Evolutionary conservation across 768 basidiomycete species (phyloP).

Genomic region (Tricholoma sp.): DNA sequence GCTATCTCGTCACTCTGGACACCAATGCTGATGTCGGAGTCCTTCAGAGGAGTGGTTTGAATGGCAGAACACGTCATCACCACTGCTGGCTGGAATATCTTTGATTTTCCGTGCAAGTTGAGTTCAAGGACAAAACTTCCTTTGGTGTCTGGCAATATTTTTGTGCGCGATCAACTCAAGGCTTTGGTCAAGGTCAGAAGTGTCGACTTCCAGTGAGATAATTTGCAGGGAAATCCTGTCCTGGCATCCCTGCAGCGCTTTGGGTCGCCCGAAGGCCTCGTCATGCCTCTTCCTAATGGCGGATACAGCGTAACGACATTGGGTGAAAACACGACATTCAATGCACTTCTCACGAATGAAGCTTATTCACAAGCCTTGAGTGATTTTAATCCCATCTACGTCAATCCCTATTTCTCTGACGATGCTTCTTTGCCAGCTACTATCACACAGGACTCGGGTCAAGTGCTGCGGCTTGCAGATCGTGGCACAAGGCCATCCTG

Average conservation of each 20-base stretch:
- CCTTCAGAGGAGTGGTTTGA: conserved; percentile 94
- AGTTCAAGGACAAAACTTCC: conserved; percentile 87
- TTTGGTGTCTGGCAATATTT: conserved; percentile 84
- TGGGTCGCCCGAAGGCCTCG: conserved; percentile 72
- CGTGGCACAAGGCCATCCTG: conserved; percentile 88
- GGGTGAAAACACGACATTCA: conserved; percentile 62
- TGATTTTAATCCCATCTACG: conserved; percentile 98
- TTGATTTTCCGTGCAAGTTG: conserved; percentile 88
- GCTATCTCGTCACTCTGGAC: conserved; percentile 73
- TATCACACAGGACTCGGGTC: conserved; percentile 99
- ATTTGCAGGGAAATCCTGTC: conserved; percentile 91
- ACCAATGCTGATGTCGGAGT: conserved; percentile 84
- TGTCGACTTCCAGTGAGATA: conserved; percentile 81
- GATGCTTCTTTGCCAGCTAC: conserved; percentile 91
- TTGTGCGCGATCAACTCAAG: conserved; percentile 85
- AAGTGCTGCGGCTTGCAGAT: conserved; percentile 89
- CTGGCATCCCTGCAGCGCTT: conserved; percentile 90
- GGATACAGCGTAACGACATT: conserved; percentile 78
- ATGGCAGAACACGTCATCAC: conserved; percentile 85
- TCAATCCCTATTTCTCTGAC: conserved; percentile 97
- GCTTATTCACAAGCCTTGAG: conserved; percentile 95
- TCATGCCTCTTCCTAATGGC: conserved; percentile 73
- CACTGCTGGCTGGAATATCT: conserved; percentile 72
- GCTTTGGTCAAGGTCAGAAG: conserved; percentile 83
- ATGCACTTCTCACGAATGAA: conserved; percentile 86